Evolutionary conservation across 306 rosid genomes (phyloP), one percentile per base, ranked within the genome.

Genomic region (Betula pendula): DNA sequence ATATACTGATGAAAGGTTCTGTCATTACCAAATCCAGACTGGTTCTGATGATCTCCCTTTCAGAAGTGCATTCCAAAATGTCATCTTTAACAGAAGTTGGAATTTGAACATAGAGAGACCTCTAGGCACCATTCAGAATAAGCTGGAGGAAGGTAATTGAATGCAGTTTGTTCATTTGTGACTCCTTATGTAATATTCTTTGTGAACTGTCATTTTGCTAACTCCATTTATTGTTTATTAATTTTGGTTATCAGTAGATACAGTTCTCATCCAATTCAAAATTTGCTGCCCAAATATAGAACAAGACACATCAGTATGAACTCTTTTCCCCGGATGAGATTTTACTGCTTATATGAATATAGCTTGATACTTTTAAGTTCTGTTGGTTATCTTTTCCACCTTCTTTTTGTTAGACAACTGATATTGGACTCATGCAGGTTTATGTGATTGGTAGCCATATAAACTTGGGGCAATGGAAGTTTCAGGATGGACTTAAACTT

Each of bases 41-140:
- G 98, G 90, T 78, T 89, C 92, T 25, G 98, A 95, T 83, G 83
- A 89, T 44, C 77, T 92, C 82, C 96, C 97, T 75, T 90, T 85
- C 85, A 88, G 81, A 79, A 92, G 96, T 73, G 97, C 98, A 80
- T 92, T 92, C 77, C 87, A 79, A 84, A 81, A 95, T 74, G 98
- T 95, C 70, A 81, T 95, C 72, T 95, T 95, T 63, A 76, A 81
- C 66, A 77, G 38, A 80, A 91, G 85, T 45, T 83, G 79, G 81
- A 82, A 77, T 77, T 82, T 73, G 77, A 79, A 79, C 55, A 33
- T 84, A 24, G 79, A 78, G 56, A 70, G 84, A 79, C 83, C 93
- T 12, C 53, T 63, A 42, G 93, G 85, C 80, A 78, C 72, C 81
- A 77, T 79, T 74, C 79, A 52, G 72, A 85, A 75, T 77, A 89